Percentiles rank a stretch among this genome's conserved stretches.
These are phyloP conservation scores for Teratosphaeria pseudoeucalypti DNA, from an alignment of 2,329 filamentous ascomycete species.

Conservation along the genomic window DNA sequence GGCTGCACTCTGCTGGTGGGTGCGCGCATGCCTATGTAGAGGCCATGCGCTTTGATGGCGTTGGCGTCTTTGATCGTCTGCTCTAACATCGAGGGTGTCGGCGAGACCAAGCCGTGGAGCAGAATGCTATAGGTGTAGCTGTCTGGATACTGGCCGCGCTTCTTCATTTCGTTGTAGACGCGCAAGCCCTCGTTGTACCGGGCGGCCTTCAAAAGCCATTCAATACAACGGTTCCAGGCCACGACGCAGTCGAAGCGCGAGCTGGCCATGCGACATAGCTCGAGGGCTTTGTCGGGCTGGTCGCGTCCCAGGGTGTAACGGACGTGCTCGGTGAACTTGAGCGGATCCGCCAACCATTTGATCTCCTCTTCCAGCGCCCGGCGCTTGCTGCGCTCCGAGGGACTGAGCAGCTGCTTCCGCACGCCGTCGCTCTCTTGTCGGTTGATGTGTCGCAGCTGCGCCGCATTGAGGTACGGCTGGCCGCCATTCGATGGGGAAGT, in stretches of 20 bases:
- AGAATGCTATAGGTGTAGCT: conserved; percentile 75
- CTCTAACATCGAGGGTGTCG: not conserved
- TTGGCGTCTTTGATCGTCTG: conserved; percentile 38
- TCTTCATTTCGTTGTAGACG: conserved; percentile 99
- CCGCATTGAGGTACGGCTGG: conserved; percentile 6
- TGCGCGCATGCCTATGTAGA: conserved; percentile 66
- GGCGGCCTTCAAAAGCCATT: conserved; percentile 54
- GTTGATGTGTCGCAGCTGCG: conserved; percentile 4
- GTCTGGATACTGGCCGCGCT: conserved; percentile 71
- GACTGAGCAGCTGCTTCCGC: not conserved
- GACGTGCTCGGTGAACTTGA: conserved; percentile 61
- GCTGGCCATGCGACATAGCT: conserved; percentile 60
- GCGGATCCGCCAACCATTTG: conserved; percentile 56
- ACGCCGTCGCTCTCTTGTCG: not conserved
- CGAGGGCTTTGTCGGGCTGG: conserved; percentile 55
- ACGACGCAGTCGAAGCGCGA: conserved; percentile 55
- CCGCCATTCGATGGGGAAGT: not conserved
- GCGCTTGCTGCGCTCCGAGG: not conserved
- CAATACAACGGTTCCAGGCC: conserved; percentile 80
- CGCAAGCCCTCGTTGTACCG: conserved; percentile 58
- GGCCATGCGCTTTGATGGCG: conserved; percentile 57
- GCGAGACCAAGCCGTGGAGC: conserved; percentile 54
- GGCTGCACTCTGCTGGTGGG: conserved; percentile 55
- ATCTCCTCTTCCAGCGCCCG: conserved; percentile 45
- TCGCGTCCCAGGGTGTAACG: conserved; percentile 48